These are phyloP conservation scores for Sungouiozyma ichnusensis DNA, from an alignment of 805 yeast genomes.

Conservation along the genomic window DNA sequence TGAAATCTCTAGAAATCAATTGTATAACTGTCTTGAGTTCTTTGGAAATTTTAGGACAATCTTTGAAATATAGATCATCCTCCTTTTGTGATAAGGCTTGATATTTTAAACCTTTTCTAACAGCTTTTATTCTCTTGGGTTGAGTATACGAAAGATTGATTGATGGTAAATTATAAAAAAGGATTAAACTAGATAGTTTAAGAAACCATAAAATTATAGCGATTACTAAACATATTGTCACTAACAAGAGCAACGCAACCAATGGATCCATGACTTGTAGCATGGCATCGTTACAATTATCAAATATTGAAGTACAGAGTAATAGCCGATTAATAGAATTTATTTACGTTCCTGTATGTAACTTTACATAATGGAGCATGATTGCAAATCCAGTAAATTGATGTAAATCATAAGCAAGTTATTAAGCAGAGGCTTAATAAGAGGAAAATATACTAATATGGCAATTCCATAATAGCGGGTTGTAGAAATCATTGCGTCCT, in stretches of 20 bases:
- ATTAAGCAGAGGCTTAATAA: too few relatives aligned
- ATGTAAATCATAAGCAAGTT: too few relatives aligned
- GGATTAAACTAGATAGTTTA: not conserved
- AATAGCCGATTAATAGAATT: too few relatives aligned
- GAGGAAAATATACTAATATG: too few relatives aligned
- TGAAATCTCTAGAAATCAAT: conserved; percentile 42
- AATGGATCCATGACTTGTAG: not conserved
- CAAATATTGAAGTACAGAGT: not conserved
- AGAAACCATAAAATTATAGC: not conserved
- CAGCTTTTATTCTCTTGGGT: not conserved
- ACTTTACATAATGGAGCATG: too few relatives aligned
- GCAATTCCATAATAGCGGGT: too few relatives aligned
- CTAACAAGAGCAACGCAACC: not conserved
- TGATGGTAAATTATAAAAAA: not conserved
- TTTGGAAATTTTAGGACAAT: conserved; percentile 26
- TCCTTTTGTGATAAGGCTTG: not conserved
- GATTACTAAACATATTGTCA: not conserved
- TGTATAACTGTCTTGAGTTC: conserved; percentile 36
- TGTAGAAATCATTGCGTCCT: too few relatives aligned
- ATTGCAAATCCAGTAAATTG: too few relatives aligned
- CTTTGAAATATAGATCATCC: conserved; percentile 2
- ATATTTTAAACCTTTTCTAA: not conserved
- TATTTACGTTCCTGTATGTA: not conserved
- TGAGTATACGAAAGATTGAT: not conserved
- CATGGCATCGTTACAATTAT: not conserved